Base-by-base conservation (phyloP, 106 monocot genomes). In the Dendrobium huoshanense region DNA sequence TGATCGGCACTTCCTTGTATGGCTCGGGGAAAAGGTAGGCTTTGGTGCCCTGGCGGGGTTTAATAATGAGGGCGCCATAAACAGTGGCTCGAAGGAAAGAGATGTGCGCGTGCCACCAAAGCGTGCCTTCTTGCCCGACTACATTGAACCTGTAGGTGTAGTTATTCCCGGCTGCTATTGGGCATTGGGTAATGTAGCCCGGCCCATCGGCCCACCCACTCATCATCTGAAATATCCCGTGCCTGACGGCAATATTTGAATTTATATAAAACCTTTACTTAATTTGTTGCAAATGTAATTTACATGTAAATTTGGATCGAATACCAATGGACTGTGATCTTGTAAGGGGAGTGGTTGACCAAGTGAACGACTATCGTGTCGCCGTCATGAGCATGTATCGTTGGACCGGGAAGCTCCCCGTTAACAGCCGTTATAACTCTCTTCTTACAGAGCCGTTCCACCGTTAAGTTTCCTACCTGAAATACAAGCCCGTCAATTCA, bases 91-190 rank as follows among this genome's bases (percentile, higher is more conserved):
- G 86, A 70, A 93, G 85, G 55, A 68, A 76, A 15, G 91, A 91
- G 48, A 84, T 44, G 51, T 93, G 96, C 15, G 96, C 91, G 61
- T 96, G 96, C 91, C 93, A 96, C 96, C 96, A 96, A 3, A 96
- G 84, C 15, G 96, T 96, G 41, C 96, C 96, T 64, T 87, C 91
- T 68, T 96, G 96, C 7, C 82, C 87, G 0, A 61, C 77, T 65
- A 96, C 75, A 64, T 79, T 87, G 86, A 91, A 96, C 80, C 43
- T 88, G 85, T 96, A 93, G 0, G 93, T 93, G 82, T 91, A 93
- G 1, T 80, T 80, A 65, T 81, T 85, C 0, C 93, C 90, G 0
- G 96, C 90, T 4, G 3, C 56, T 2, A 96, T 93, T 2, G 93
- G 93, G 81, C 96, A 96, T 55, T 96, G 96, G 11, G 96, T 93